Evolutionary conservation across 2,329 filamentous ascomycete genomes (phyloP).

Genomic region (Colletotrichum paranaense): DNA sequence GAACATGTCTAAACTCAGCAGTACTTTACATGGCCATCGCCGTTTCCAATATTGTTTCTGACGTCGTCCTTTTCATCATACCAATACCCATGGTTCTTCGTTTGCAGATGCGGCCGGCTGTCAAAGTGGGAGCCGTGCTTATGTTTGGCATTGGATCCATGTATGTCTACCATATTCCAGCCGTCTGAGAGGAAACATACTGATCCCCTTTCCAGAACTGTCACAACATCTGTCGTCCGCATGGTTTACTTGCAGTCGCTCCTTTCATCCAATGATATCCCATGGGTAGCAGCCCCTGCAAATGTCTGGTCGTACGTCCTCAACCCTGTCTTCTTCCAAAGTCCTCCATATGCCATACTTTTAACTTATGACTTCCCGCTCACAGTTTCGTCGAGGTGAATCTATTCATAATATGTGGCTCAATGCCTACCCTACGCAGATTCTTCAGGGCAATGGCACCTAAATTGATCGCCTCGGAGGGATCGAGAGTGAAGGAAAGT

Average conservation of each 20-base stretch:
- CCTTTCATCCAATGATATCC: constrained; percentile 31
- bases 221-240: constrained; percentile 41
- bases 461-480: constrained; percentile 37
- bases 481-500: neutral
- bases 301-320: constrained; percentile 37
- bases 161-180: constrained; percentile 21
- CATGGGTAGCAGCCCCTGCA: constrained; percentile 36
- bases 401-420: constrained; percentile 44
- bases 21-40: constrained; percentile 61
- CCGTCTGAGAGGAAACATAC: neutral
- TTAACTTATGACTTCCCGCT: neutral
- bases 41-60: constrained; percentile 57
- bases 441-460: constrained; percentile 49
- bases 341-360: neutral
- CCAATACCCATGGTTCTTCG: constrained; percentile 56
- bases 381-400: constrained; percentile 43
- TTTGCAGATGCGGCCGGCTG: constrained; percentile 55
- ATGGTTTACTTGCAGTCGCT: constrained; percentile 34
- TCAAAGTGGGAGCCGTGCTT: constrained; percentile 55
- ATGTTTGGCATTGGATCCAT: constrained; percentile 56
- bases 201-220: constrained; percentile 38
- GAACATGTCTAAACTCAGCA: constrained; percentile 54
- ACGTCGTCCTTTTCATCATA: constrained; percentile 56
- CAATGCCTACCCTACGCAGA: constrained; percentile 49
- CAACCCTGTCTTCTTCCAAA: neutral